These are phyloP conservation scores for Lachnum nothofagi DNA, from an alignment of 2,329 filamentous ascomycete species.

Conservation along the genomic window DNA sequence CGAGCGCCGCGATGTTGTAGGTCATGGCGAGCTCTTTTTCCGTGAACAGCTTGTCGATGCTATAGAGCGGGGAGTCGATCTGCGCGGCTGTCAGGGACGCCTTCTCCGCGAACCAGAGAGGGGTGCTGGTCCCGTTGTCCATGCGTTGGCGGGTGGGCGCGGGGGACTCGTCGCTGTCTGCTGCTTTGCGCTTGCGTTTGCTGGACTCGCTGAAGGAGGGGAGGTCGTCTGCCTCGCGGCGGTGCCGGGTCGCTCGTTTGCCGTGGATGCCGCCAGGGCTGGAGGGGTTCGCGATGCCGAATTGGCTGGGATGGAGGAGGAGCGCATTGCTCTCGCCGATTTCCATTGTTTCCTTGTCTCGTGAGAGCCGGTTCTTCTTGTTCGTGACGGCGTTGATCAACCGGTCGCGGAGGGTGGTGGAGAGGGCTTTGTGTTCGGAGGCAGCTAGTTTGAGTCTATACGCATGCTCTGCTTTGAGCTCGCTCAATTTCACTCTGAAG, in stretches of 20 bases:
- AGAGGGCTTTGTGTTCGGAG: conserved; percentile 55
- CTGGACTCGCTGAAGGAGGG: conserved; percentile 50
- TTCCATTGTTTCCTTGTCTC: conserved; percentile 64
- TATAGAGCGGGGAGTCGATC: conserved; percentile 54
- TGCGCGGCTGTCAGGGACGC: conserved; percentile 46
- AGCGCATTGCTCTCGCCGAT: conserved; percentile 62
- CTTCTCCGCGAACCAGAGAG: conserved; percentile 59
- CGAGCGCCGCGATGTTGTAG: conserved; percentile 58
- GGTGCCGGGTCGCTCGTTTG: conserved; percentile 58
- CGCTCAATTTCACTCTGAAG: conserved; percentile 56
- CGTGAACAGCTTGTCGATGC: conserved; percentile 65
- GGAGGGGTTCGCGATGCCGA: conserved; percentile 58
- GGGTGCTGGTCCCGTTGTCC: conserved; percentile 54
- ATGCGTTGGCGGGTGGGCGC: conserved; percentile 50
- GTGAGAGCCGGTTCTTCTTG: conserved; percentile 59
- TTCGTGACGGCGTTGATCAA: conserved; percentile 60
- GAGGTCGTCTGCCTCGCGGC: conserved; percentile 55
- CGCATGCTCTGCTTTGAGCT: conserved; percentile 54
- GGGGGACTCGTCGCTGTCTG: conserved; percentile 60
- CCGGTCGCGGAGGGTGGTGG: conserved; percentile 59
- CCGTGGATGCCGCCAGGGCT: conserved; percentile 59
- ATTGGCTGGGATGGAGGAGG: conserved; percentile 63
- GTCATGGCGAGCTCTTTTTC: conserved; percentile 64
- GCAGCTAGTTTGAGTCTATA: conserved; percentile 60
- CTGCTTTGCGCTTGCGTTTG: conserved; percentile 57